These are phyloP conservation scores for Xylaria curta DNA, from an alignment of 495 filamentous ascomycete genomes.

Conservation along the genomic window DNA sequence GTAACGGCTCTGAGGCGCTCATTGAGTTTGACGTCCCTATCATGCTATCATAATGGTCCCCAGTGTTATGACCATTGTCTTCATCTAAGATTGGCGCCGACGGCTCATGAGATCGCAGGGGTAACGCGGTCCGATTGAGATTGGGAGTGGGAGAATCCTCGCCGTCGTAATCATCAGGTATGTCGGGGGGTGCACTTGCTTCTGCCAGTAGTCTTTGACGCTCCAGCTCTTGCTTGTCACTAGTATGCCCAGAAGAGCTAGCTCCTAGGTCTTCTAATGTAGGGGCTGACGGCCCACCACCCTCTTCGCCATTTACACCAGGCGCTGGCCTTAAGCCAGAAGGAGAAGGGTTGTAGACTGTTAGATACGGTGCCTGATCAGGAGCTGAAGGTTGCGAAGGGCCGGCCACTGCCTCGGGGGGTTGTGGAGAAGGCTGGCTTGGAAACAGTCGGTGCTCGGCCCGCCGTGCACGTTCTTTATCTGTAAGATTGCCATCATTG, in stretches of 20 bases:
- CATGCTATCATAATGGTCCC: slow-evolving; percentile 42
- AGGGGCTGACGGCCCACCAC: slow-evolving; percentile 52
- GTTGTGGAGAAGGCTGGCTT: slow-evolving; percentile 63
- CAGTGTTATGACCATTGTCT: slow-evolving; percentile 60
- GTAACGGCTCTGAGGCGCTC: slow-evolving; percentile 46
- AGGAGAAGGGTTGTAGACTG: slow-evolving; percentile 49
- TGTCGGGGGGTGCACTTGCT: slow-evolving; percentile 69
- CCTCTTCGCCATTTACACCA: slow-evolving; percentile 14
- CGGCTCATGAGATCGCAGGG: slow-evolving; percentile 48
- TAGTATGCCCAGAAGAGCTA: slow-evolving; percentile 47
- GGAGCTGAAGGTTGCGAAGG: slow-evolving; percentile 50
- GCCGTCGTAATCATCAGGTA: slow-evolving; percentile 55
- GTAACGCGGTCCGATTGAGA: slow-evolving; percentile 25
- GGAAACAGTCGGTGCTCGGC: slow-evolving; percentile 75
- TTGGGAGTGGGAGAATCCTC: slow-evolving; percentile 30
- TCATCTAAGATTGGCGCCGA: slow-evolving; percentile 72
- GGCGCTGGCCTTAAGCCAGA: slow-evolving; percentile 26
- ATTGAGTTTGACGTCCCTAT: slow-evolving; percentile 31
- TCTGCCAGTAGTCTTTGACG: slow-evolving; percentile 73
- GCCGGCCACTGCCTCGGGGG: slow-evolving; percentile 51
- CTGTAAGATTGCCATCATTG: slow-evolving; percentile 62
- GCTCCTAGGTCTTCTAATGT: slow-evolving; percentile 52
- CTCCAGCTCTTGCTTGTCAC: slow-evolving; percentile 89
- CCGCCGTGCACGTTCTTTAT: slow-evolving; percentile 71
- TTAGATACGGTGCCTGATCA: slow-evolving; percentile 23